Conservation (phyloP, 768 basidiomycete genomes). For the Agrocybe pediades region DNA sequence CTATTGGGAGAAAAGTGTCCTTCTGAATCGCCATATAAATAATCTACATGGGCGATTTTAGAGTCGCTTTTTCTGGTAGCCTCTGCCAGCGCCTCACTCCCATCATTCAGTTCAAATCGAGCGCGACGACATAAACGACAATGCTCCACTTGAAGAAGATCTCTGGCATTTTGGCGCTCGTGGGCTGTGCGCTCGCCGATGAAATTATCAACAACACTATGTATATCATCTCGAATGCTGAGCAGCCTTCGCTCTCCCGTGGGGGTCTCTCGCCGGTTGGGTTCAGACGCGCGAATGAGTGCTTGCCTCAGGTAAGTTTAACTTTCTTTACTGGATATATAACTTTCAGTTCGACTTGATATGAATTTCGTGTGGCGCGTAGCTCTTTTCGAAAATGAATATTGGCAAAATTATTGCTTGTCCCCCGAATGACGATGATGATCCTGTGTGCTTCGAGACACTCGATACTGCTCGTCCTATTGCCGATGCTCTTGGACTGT, state of each 20-base stretch:
- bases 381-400: slow-evolving; percentile 21
- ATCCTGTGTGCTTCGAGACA: slow-evolving; percentile 22
- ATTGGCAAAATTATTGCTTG: slow-evolving; percentile 27
- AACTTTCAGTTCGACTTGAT: neutral
- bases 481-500: slow-evolving; percentile 22
- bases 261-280: slow-evolving; percentile 25
- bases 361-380: neutral
- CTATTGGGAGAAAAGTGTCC: neutral
- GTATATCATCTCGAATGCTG: slow-evolving; percentile 27
- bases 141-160: neutral
- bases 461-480: slow-evolving; percentile 22
- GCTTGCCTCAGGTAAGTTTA: slow-evolving; percentile 22
- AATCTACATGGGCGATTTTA: neutral
- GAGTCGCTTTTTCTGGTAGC: neutral
- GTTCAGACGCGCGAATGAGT: slow-evolving; percentile 19
- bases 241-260: slow-evolving; percentile 24
- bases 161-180: neutral
- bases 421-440: slow-evolving; percentile 21
- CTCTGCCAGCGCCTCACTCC: neutral
- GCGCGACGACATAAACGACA: neutral
- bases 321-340: neutral
- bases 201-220: slow-evolving; percentile 16
- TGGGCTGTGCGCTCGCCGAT: neutral
- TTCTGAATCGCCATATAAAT: neutral
- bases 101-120: too few species aligned